These are phyloP conservation scores for Tetrastigma voinierianum DNA, from an alignment of 164 flowering plant genomes.

Conservation along the genomic window DNA sequence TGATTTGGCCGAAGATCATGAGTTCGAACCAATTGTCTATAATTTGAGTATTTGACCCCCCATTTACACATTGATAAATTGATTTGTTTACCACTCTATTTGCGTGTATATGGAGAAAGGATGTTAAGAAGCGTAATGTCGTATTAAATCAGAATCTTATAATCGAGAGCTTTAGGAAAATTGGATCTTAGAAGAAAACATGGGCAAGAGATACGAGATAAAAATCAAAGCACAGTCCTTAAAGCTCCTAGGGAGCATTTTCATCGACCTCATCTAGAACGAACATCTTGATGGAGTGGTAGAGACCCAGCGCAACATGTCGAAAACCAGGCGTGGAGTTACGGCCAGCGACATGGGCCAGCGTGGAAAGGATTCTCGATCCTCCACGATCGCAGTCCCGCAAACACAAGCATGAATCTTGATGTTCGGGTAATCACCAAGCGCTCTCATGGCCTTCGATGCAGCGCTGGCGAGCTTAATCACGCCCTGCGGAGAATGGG, in stretches of 20 bases:
- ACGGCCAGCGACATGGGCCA: conserved; percentile 56
- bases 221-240: conserved; percentile 56
- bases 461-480: no score
- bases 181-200: background rate
- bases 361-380: conserved; percentile 40
- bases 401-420: conserved; percentile 64
- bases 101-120: no score
- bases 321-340: conserved; percentile 58
- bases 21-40: no score
- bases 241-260: conserved; percentile 54
- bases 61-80: no score
- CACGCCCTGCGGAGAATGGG: no score
- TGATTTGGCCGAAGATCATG: no score
- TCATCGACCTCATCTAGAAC: conserved; percentile 57
- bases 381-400: conserved; percentile 51
- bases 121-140: no score
- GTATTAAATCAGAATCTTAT: no score
- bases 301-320: conserved; percentile 47
- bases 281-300: conserved; percentile 44
- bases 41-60: no score
- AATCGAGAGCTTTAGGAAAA: no score
- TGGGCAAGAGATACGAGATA: background rate
- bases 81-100: no score
- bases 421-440: conserved; percentile 50
- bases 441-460: conserved; percentile 58